A percentile compares a stretch with the other conserved stretches of the same genome.
Evolutionary conservation across 495 filamentous ascomycete species (phyloP).

Genomic region (Penicillium desertorum): DNA sequence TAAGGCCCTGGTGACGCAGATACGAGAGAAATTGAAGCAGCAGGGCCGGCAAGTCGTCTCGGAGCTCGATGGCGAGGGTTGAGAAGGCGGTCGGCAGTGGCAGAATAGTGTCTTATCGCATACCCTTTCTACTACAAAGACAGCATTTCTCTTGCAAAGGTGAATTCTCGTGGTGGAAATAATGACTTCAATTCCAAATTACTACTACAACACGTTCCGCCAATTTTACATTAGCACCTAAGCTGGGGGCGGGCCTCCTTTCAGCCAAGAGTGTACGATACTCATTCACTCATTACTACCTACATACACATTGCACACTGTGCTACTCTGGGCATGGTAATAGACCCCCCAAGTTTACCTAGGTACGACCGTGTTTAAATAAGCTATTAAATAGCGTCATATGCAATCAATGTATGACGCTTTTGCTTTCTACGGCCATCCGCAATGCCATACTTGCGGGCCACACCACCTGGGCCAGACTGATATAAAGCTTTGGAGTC

Average conservation of each 20-base stretch:
- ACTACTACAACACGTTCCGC: background rate
- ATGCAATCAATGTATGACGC: background rate
- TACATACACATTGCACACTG: too few species aligned
- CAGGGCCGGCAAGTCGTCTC: slow-evolving; percentile 10
- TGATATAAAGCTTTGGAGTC: background rate
- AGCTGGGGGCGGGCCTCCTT: background rate
- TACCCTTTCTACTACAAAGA: background rate
- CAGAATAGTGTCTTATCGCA: slow-evolving; percentile 20
- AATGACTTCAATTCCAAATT: background rate
- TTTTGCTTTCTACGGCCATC: too few species aligned
- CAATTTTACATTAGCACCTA: background rate
- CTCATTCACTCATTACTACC: background rate
- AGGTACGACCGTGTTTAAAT: too few species aligned
- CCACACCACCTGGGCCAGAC: background rate
- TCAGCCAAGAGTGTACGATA: background rate
- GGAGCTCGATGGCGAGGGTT: slow-evolving; percentile 19
- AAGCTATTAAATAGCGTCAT: background rate
- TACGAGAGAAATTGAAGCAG: background rate
- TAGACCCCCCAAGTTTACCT: too few species aligned
- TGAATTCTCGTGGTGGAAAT: background rate
- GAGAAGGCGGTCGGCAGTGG: slow-evolving; percentile 17
- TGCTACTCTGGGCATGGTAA: too few species aligned
- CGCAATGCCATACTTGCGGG: background rate
- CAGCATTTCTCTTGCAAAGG: background rate
- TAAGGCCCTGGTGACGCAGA: background rate